phyloP scores from a whole-genome alignment of 768 basidiomycete species.

The Termitomyces sp. region DNA sequence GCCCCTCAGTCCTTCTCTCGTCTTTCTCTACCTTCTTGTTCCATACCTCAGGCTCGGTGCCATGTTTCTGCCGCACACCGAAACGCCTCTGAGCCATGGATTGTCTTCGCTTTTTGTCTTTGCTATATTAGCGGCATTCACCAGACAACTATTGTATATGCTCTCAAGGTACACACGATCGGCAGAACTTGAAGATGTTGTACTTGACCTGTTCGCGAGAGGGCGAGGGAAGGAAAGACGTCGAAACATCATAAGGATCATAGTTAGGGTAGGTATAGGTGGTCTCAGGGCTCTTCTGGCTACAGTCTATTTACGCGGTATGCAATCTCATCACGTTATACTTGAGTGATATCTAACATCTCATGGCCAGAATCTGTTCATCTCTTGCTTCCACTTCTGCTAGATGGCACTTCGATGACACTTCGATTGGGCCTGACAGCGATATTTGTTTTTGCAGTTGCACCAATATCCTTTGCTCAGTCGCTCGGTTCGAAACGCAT shows the following conservation, averaged over 20 bases:
- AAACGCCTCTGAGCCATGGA: conserved; percentile 41
- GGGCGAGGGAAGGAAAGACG: conserved; percentile 46
- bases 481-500: conserved; percentile 52
- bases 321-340: conserved; percentile 21
- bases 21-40: conserved; percentile 65
- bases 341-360: conserved; percentile 8
- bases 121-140: conserved; percentile 53
- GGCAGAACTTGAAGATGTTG: conserved; percentile 59
- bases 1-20: conserved; percentile 49
- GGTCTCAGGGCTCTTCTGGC: conserved; percentile 45
- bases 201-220: conserved; percentile 56
- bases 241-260: conserved; percentile 36
- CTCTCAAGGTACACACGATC: conserved; percentile 67
- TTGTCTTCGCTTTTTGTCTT: conserved; percentile 47
- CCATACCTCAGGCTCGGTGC: conserved; percentile 72
- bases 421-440: conserved; percentile 37
- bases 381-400: conserved; percentile 43
- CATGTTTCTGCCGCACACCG: conserved; percentile 48
- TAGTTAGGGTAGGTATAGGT: conserved; percentile 40
- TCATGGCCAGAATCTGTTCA: conserved; percentile 46
- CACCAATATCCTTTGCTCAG: conserved; percentile 48
- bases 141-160: conserved; percentile 72
- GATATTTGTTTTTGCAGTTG: conserved; percentile 34
- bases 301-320: conserved; percentile 63
- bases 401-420: conserved; percentile 24